Conservation (phyloP, 345 rosid species). For the Microthlaspi erraticum region DNA sequence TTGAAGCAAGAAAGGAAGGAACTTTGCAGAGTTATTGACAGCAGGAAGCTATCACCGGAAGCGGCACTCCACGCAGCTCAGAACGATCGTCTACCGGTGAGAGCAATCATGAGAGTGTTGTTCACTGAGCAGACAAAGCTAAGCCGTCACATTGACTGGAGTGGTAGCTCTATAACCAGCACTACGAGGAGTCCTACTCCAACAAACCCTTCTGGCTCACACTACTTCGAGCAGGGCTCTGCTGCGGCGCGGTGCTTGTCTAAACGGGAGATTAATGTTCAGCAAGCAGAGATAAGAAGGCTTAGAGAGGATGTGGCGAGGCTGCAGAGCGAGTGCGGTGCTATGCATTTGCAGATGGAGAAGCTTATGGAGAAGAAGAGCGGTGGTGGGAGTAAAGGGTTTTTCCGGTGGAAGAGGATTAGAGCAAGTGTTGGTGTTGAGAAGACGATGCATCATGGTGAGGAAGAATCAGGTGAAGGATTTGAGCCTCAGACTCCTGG, state of each 20-base stretch:
- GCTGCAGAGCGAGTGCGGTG: slow-evolving; percentile 66
- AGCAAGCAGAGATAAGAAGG: slow-evolving; percentile 67
- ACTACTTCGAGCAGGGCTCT: slow-evolving; percentile 45
- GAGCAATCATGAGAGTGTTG: slow-evolving; percentile 77
- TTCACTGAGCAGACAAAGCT: slow-evolving; percentile 80
- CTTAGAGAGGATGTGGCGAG: slow-evolving; percentile 70
- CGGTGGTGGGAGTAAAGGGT: slow-evolving; percentile 72
- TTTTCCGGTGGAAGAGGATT: slow-evolving; percentile 80
- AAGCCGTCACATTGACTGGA: slow-evolving; percentile 66
- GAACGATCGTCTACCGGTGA: slow-evolving; percentile 85
- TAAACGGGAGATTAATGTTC: slow-evolving; percentile 67
- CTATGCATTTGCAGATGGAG: slow-evolving; percentile 77
- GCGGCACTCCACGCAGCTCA: slow-evolving; percentile 87
- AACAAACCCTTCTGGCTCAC: slow-evolving; percentile 45
- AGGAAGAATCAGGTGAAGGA: slow-evolving; percentile 48
- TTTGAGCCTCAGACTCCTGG: slow-evolving; percentile 62
- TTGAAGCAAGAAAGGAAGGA: slow-evolving; percentile 84
- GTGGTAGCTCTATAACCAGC: slow-evolving; percentile 62
- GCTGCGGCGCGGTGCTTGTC: slow-evolving; percentile 62
- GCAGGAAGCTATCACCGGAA: slow-evolving; percentile 75
- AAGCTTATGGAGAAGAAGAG: slow-evolving; percentile 75
- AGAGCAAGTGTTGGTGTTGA: slow-evolving; percentile 50
- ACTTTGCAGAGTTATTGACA: slow-evolving; percentile 73
- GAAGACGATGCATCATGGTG: slow-evolving; percentile 39
- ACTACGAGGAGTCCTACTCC: slow-evolving; percentile 72